phyloP scores from a whole-genome alignment of 306 rosid genomes.

The Rubus idaeus region DNA sequence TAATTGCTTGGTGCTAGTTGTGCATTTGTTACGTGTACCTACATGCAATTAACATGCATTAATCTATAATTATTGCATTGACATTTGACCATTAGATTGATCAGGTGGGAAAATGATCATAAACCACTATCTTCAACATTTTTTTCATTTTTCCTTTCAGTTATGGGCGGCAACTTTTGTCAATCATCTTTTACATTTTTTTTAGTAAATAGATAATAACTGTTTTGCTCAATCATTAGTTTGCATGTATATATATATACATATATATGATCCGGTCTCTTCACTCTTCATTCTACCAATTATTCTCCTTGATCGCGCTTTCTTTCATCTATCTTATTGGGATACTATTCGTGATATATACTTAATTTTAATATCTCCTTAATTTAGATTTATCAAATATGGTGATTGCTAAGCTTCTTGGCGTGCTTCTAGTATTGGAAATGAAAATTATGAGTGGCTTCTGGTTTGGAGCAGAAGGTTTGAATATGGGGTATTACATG shows the following conservation, averaged over 20 bases:
- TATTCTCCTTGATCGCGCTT: not conserved
- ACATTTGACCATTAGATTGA: not conserved
- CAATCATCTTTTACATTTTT: not conserved
- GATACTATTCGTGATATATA: not conserved
- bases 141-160: not conserved
- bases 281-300: not conserved
- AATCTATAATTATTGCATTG: not conserved
- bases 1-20: not conserved
- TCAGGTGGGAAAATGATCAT: not conserved
- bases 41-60: slow-evolving; percentile 10
- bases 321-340: not conserved
- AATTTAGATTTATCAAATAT: not conserved
- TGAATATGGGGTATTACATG: slow-evolving; percentile 57
- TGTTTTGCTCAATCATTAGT: not conserved
- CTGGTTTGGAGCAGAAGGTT: slow-evolving; percentile 33
- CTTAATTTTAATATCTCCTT: not conserved
- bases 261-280: not conserved
- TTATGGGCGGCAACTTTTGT: not conserved
- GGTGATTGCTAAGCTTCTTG: slow-evolving; percentile 8
- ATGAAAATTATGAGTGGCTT: slow-evolving; percentile 39
- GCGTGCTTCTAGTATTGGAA: slow-evolving; percentile 28
- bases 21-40: not conserved
- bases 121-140: not conserved
- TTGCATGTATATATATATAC: slow-evolving; percentile 4
- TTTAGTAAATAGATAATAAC: not conserved